Evolutionary conservation across 306 rosid species (phyloP).

Genomic region (Senna siamea): DNA sequence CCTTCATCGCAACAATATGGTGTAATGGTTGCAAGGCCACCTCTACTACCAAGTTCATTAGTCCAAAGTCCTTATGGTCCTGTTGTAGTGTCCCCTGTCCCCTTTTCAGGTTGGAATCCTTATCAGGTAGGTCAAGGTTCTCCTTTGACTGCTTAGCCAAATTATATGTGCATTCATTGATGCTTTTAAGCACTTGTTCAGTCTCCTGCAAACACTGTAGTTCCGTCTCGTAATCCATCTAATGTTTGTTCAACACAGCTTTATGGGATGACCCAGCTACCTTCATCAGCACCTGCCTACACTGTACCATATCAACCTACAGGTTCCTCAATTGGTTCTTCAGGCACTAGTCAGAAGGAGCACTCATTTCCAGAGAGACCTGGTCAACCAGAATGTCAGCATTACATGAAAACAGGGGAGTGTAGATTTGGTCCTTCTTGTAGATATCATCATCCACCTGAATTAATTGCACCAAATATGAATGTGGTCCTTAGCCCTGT

Average conservation of each 20-base stretch:
- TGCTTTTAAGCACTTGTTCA: conserved; percentile 50
- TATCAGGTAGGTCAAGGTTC: conserved; percentile 71
- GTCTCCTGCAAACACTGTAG: conserved; percentile 69
- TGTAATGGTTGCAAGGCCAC: conserved; percentile 81
- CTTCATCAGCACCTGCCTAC: conserved; percentile 66
- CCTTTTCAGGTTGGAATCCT: conserved; percentile 76
- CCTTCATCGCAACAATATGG: conserved; percentile 82
- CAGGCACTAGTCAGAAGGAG: conserved; percentile 70
- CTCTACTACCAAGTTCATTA: conserved; percentile 70
- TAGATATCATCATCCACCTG: conserved; percentile 86
- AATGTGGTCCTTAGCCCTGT: conserved; percentile 61
- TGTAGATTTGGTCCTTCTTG: conserved; percentile 82
- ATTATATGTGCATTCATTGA: conserved; percentile 36
- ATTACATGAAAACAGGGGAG: conserved; percentile 82
- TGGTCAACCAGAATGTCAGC: conserved; percentile 84
- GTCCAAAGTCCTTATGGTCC: conserved; percentile 84
- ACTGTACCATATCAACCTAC: conserved; percentile 66
- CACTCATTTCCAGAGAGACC: conserved; percentile 82
- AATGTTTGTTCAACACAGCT: conserved; percentile 63
- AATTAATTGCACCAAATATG: conserved; percentile 55
- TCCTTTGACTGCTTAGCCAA: conserved; percentile 34
- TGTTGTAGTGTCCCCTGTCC: conserved; percentile 75
- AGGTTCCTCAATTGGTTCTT: conserved; percentile 65
- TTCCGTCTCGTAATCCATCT: conserved; percentile 67
- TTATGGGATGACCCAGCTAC: conserved; percentile 70